Conservation (phyloP, 192 early-diverging fungal species). For the Podila verticillata region DNA sequence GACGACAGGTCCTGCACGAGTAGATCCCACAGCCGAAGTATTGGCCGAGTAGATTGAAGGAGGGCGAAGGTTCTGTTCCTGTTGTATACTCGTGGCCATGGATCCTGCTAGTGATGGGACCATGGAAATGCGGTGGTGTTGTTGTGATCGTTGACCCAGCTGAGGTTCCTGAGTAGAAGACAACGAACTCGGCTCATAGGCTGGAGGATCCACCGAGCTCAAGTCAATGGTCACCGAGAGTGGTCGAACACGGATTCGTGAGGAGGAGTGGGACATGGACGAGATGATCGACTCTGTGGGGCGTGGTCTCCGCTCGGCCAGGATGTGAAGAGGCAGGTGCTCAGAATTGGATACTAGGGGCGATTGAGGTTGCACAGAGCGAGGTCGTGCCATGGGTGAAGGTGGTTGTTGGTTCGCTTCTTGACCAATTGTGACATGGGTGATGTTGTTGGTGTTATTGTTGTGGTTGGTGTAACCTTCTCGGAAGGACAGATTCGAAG, state of each 20-base stretch:
- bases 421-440: neutral
- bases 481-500: neutral
- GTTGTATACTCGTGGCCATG: no score
- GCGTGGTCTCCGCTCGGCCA: neutral
- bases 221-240: constrained; percentile 20
- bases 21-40: no score
- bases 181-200: neutral
- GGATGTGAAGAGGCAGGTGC: neutral
- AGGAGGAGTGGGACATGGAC: constrained; percentile 2
- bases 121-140: neutral
- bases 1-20: neutral
- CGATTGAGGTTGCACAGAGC: neutral
- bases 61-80: no score
- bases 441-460: neutral
- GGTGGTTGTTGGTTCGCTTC: neutral
- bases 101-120: no score
- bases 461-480: neutral
- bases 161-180: neutral
- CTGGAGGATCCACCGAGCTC: constrained; percentile 5
- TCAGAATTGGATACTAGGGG: neutral
- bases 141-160: neutral
- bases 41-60: no score
- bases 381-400: neutral
- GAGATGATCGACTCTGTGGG: neutral
- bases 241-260: neutral